Base-by-base conservation (phyloP, 352 stramenopile species). In the Pythium guiyangense region DNA sequence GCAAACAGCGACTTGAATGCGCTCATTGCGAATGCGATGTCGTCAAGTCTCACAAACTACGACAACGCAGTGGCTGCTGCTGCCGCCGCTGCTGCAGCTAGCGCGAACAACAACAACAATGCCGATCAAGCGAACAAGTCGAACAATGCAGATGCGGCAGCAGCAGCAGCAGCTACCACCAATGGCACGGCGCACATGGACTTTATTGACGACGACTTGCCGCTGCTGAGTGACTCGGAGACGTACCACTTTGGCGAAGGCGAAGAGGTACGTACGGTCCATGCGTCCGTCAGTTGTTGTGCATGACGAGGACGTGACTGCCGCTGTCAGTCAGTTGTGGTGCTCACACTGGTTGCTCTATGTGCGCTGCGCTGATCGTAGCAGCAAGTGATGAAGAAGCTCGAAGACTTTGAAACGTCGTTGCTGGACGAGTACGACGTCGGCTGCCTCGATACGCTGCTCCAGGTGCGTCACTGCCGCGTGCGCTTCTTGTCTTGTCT, bases 321-420 rank as follows among this genome's bases (percentile, higher is more conserved):
- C 27, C 25, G 6, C 34, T 22, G 40, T 52, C 20, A 12, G 46
- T 4, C n/a, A 22, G 15, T 35, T 8, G 22, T 53, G 42, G 52
- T 50, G 39, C 42, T 68, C 62, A 73, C 72, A 42, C 37, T 18
- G 49, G 63, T 44, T 62, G 37, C 20, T 47, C 44, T 59, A 20
- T 18, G 12, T 59, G 47, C 60, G 50, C 11, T 49, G 53, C 31
- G 31, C 8, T 10, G 58, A 29, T 47, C 17, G 62, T 74, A 88
- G 77, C 75, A 94, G 70, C 66, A 86, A 61, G 85, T 94, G 49
- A 92, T 94, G 82, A 87, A 87, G 67, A 91, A 89, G 58, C 69
- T 94, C 42, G 85, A 94, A 48, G 85, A 94, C 65, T 92, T 94
- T 62, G 85, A 94, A 57, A 79, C 83, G 47, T 92, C 83, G n/a